Base-by-base conservation (phyloP, 176 grass and related monocot species). In the Elymus sibiricus region DNA sequence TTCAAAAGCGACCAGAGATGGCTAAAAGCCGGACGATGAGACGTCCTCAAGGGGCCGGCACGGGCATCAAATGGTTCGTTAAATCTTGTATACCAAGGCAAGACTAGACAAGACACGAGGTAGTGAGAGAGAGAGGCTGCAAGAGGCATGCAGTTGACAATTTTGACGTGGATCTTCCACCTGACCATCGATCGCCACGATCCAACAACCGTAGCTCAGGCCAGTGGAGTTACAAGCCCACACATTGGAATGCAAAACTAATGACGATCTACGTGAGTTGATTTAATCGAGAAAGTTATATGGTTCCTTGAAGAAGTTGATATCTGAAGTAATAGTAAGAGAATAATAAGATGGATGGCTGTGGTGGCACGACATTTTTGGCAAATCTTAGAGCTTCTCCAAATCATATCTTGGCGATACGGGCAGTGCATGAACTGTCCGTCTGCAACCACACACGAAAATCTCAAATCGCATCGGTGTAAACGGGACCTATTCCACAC, bases 21-120 rank as follows among this genome's bases (percentile, higher is more conserved):
- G 69, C 64, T 35, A 35, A 42, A 42, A n/a, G 9, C 9, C 24
- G 40, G 53, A 16, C n/a, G 77, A 74, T 79, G 82, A 13, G 82
- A 81, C 69, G 80, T 29, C 28, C 14, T 9, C 19, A 25, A 56
- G 61, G 49, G 22, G 31, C 66, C 35, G 66, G 67, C 47, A 82
- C 60, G 72, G 40, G 85, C 77, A 49, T 63, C 10, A 78, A 62
- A 77, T 83, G 49, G 26, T 7, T 62, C 5, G 61, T 58, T 72
- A 56, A 84, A 85, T 19, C 82, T 80, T 80, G 76, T 3, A 53
- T 34, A 11, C 12, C 27, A 89, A 22, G 83, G 68, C 82, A 16
- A 29, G 53, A 31, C 24, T 9, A 2, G 69, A 72, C 38, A 43
- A 37, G 35, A 70, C 35, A 70, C 21, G 68, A 40, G 1, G 13